Conservation (phyloP, 768 basidiomycete species). For the Rhodotorula paludigena region DNA sequence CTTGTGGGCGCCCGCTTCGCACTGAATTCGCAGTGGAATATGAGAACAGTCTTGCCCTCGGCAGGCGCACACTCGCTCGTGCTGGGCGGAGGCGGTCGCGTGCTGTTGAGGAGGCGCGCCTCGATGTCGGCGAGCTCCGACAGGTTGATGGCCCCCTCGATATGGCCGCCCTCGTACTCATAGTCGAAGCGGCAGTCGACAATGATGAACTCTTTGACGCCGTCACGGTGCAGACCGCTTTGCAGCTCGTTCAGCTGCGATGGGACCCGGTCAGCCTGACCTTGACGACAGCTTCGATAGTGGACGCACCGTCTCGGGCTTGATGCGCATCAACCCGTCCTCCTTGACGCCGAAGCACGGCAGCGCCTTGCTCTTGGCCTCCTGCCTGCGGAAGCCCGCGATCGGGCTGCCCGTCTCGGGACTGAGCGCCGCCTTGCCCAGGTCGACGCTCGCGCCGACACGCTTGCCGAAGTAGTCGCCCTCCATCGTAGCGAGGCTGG, state of each 20-base stretch:
- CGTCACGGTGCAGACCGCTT: slow-evolving; percentile 62
- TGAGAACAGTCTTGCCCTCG: slow-evolving; percentile 67
- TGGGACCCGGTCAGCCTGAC: background rate
- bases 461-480: slow-evolving; percentile 12
- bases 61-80: slow-evolving; percentile 54
- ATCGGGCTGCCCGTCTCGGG: slow-evolving; percentile 53
- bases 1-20: slow-evolving; percentile 92
- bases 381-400: slow-evolving; percentile 87
- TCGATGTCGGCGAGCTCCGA: slow-evolving; percentile 75
- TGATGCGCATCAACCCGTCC: slow-evolving; percentile 91
- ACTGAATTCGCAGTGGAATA: slow-evolving; percentile 98
- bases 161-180: slow-evolving; percentile 89
- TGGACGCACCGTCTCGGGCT: slow-evolving; percentile 63
- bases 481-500: slow-evolving; percentile 3
- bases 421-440: slow-evolving; percentile 10
- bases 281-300: slow-evolving; percentile 32
- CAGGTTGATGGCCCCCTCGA: slow-evolving; percentile 85
- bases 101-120: slow-evolving; percentile 60
- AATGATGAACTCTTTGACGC: slow-evolving; percentile 65
- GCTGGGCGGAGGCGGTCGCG: slow-evolving; percentile 46
- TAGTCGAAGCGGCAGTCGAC: slow-evolving; percentile 98
- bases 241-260: slow-evolving; percentile 69
- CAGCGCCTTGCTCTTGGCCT: slow-evolving; percentile 83
- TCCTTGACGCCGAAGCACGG: slow-evolving; percentile 91
- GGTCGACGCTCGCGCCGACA: slow-evolving; percentile 5